phyloP scores from a whole-genome alignment of 371 early-diverging fungal genomes.

The Rhizopus stolonifer region DNA sequence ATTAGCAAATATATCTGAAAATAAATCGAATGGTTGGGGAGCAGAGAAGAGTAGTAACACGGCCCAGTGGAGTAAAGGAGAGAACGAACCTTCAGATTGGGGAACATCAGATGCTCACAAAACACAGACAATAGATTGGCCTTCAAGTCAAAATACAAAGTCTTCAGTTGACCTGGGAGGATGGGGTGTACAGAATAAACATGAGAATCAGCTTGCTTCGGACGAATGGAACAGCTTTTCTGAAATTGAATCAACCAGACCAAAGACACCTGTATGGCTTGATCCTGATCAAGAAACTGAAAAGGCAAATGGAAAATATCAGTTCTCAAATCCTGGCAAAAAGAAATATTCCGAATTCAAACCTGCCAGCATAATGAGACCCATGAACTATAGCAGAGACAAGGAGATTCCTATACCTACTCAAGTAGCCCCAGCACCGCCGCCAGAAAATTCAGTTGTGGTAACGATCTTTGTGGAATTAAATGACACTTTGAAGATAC shows the following conservation, averaged over 20 bases:
- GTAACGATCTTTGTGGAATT: constrained; percentile 14
- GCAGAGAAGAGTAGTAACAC: neutral
- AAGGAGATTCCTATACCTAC: neutral
- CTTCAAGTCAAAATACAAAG: neutral
- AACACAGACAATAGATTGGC: no score
- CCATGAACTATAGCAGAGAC: neutral
- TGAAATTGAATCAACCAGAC: neutral
- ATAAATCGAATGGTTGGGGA: neutral
- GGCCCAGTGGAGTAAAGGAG: neutral
- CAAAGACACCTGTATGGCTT: neutral
- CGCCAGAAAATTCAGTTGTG: neutral
- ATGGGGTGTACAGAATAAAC: neutral
- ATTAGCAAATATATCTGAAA: neutral
- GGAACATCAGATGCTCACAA: neutral
- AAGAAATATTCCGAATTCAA: constrained; percentile 11
- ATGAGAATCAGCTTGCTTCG: neutral
- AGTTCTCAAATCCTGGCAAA: constrained; percentile 15
- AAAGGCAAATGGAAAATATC: neutral
- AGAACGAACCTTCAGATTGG: neutral
- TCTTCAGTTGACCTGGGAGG: neutral
- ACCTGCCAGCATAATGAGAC: neutral
- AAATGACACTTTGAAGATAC: constrained; percentile 6
- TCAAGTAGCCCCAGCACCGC: neutral
- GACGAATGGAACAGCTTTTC: neutral
- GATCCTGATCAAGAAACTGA: neutral